Base-by-base conservation (phyloP, 768 basidiomycete genomes). In the Coprinopsis marcescibilis region DNA sequence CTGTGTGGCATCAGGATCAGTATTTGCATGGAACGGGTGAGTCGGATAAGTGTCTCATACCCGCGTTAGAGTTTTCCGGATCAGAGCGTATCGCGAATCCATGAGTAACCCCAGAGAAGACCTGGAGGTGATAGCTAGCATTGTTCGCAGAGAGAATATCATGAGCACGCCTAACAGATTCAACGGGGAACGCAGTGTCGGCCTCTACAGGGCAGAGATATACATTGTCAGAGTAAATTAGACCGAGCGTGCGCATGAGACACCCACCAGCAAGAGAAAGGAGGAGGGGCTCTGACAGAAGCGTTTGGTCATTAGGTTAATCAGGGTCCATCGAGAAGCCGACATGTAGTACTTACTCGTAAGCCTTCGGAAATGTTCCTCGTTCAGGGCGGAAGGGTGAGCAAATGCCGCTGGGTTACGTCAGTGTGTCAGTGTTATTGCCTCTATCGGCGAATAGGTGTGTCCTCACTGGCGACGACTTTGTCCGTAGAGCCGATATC, bases 161-260 rank as follows among this genome's bases (percentile, higher is more conserved):
- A 48, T 81, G 80, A 0, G 75, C 75, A 2, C 70, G 65, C 23
- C 72, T 73, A 24, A 80, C 77, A 0, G 70, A 68, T 15, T 69
- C 65, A 0, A 65, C 19, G 1, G 77, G 68, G 67, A 83, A 83
- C 0, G 77, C 71, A 1, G 53, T 51, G 57, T 83, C 81, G 13
- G 52, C 65, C 61, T 82, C 81, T 78, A 47, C 77, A 80, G 19
- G 75, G n/a, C n/a, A n/a, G n/a, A n/a, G n/a, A n/a, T n/a, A n/a
- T n/a, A n/a, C n/a, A n/a, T n/a, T n/a, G n/a, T n/a, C n/a, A n/a
- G n/a, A n/a, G n/a, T n/a, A n/a, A n/a, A n/a, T n/a, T n/a, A n/a
- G n/a, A n/a, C n/a, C n/a, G n/a, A n/a, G n/a, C n/a, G n/a, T n/a
- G n/a, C n/a, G n/a, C n/a, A n/a, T n/a, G n/a, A n/a, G n/a, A n/a